Percentiles rank a stretch among this genome's conserved stretches.
These are phyloP conservation scores for Tricholoma terreum DNA, from an alignment of 768 basidiomycete genomes.

Conservation along the genomic window DNA sequence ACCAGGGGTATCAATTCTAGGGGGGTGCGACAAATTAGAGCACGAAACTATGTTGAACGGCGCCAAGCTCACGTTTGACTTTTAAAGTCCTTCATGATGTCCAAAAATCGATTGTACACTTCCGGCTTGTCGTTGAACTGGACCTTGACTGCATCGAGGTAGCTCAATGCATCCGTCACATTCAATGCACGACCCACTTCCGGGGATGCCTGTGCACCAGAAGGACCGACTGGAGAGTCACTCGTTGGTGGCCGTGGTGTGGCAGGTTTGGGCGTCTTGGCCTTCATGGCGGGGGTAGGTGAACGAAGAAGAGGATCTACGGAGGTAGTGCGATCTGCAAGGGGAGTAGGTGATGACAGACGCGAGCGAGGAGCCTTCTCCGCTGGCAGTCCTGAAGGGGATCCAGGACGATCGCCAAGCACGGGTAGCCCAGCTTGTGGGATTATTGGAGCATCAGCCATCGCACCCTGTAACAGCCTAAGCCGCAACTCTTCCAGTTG, in stretches of 20 bases:
- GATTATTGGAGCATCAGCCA: constrained; percentile 24
- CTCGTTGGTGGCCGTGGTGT: constrained; percentile 39
- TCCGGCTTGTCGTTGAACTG: constrained; percentile 89
- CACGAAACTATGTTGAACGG: constrained; percentile 11
- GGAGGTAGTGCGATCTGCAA: background rate
- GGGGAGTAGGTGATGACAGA: constrained; percentile 3
- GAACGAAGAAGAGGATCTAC: background rate
- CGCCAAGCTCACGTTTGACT: constrained; percentile 73
- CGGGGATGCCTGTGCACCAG: constrained; percentile 30
- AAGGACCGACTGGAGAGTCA: constrained; percentile 20
- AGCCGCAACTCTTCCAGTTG: background rate
- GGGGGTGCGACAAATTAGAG: constrained; percentile 14
- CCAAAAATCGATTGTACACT: constrained; percentile 91
- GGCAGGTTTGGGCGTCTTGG: constrained; percentile 10
- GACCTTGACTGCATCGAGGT: constrained; percentile 91
- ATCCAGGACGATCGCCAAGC: constrained; percentile 9
- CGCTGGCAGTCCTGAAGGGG: constrained; percentile 8
- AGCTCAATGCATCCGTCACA: constrained; percentile 90
- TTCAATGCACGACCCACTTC: constrained; percentile 69
- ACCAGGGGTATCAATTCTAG: constrained; percentile 96
- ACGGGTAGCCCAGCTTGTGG: constrained; percentile 14
- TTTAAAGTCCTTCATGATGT: constrained; percentile 99
- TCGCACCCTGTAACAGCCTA: constrained; percentile 6
- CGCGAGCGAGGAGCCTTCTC: constrained; percentile 6
- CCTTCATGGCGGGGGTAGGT: constrained; percentile 9